Percentiles rank a stretch among this genome's conserved stretches.
Conservation (phyloP, 148 eudicot genomes). For the Nepenthes gracilis region DNA sequence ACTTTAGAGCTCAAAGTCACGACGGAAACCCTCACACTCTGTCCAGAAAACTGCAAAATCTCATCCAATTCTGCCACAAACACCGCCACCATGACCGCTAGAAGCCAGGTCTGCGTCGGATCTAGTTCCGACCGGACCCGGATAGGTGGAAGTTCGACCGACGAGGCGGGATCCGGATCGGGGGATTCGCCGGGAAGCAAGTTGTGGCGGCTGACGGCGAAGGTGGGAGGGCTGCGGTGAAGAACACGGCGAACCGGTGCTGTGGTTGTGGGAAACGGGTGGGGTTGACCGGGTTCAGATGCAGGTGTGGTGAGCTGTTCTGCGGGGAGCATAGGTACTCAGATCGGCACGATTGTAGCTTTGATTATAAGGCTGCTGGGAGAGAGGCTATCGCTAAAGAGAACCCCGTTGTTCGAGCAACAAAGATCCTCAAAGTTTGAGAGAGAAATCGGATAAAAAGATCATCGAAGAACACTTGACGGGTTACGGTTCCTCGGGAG, state of each 20-base stretch:
- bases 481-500: background rate
- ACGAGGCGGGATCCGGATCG: conserved; percentile 14
- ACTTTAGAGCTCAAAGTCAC: conserved; percentile 56
- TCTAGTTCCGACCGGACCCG: conserved; percentile 1
- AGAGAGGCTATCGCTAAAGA: conserved; percentile 61
- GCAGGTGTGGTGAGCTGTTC: conserved; percentile 69
- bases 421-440: conserved; percentile 60
- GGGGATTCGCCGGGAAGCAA: conserved; percentile 7
- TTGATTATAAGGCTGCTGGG: conserved; percentile 66
- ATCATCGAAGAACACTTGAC: background rate
- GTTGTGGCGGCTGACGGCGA: conserved; percentile 7
- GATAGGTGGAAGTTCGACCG: conserved; percentile 2
- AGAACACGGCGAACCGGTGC: conserved; percentile 45
- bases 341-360: conserved; percentile 73
- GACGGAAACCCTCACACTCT: conserved; percentile 20
- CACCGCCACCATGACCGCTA: conserved; percentile 11
- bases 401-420: conserved; percentile 67
- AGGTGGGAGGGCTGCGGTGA: conserved; percentile 3
- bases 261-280: conserved; percentile 56
- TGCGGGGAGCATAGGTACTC: conserved; percentile 71
- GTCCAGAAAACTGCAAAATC: conserved; percentile 10
- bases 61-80: conserved; percentile 14
- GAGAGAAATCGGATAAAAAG: conserved; percentile 1
- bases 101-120: conserved; percentile 17
- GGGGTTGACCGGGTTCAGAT: conserved; percentile 64